These are phyloP conservation scores for Ceriops decandra DNA, from an alignment of 345 rosid species.

Conservation along the genomic window DNA sequence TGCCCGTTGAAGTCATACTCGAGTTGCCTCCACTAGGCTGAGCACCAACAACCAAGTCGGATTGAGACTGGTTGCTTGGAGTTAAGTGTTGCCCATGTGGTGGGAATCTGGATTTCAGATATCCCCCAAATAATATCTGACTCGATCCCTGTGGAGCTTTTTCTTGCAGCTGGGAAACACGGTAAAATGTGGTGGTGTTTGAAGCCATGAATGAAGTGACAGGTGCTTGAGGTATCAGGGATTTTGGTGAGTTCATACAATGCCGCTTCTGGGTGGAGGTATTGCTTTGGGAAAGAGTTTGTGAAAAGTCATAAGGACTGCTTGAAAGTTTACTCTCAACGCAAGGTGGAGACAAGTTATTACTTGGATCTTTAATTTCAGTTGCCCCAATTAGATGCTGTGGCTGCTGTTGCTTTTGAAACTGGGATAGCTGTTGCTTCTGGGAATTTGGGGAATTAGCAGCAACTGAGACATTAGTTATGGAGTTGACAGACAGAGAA, in stretches of 20 bases:
- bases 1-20: slow-evolving; percentile 25
- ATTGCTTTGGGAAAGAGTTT: slow-evolving; percentile 24
- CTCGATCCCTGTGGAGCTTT: slow-evolving; percentile 39
- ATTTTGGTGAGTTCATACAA: slow-evolving; percentile 38
- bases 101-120: slow-evolving; percentile 22
- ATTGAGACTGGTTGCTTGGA: slow-evolving; percentile 25
- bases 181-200: slow-evolving; percentile 27
- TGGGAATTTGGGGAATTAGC: slow-evolving; percentile 21
- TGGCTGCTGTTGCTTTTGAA: slow-evolving; percentile 34
- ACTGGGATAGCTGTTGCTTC: slow-evolving; percentile 32
- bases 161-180: slow-evolving; percentile 38
- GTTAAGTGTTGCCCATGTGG: slow-evolving; percentile 34
- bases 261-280: slow-evolving; percentile 28
- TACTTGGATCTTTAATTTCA: slow-evolving; percentile 8
- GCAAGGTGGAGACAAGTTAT: slow-evolving; percentile 28
- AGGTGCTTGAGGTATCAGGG: slow-evolving; percentile 5
- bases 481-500: slow-evolving; percentile 14
- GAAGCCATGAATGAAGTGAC: slow-evolving; percentile 19
- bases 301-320: slow-evolving; percentile 16
- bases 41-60: slow-evolving; percentile 27
- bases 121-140: slow-evolving; percentile 49
- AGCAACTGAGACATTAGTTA: slow-evolving; percentile 29
- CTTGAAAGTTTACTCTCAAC: slow-evolving; percentile 18
- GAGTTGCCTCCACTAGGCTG: slow-evolving; percentile 28
- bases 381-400: slow-evolving; percentile 27